A percentile compares a stretch with the other conserved stretches of the same genome.
Evolutionary conservation across 2,329 filamentous ascomycete genomes (phyloP).

Genomic region (Hirsutella rhossiliensis): DNA sequence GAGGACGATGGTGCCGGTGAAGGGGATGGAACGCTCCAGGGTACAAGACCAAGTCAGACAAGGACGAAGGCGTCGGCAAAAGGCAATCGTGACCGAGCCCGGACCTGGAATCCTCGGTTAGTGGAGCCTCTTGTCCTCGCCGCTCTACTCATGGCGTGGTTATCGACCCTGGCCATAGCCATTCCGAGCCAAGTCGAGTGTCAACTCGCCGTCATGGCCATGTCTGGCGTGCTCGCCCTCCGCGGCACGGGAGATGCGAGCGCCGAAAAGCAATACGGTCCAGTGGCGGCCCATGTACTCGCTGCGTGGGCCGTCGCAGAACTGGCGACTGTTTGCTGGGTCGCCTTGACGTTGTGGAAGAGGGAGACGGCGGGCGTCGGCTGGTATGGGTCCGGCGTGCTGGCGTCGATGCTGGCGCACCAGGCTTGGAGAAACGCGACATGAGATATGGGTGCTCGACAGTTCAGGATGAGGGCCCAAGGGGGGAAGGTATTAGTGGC

Average conservation of each 20-base stretch:
- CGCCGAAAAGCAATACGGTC: slow-evolving; percentile 4
- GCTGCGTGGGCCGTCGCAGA: slow-evolving; percentile 19
- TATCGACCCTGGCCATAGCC: slow-evolving; percentile 7
- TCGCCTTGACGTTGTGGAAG: slow-evolving; percentile 18
- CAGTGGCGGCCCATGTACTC: slow-evolving; percentile 8
- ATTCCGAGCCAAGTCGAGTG: slow-evolving; percentile 15
- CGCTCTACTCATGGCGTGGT: slow-evolving; percentile 13
- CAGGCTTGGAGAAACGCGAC: slow-evolving; percentile 5
- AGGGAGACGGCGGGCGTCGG: slow-evolving; percentile 8
- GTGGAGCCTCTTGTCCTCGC: slow-evolving; percentile 10
- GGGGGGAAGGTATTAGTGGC: no score
- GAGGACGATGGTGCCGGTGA: not conserved
- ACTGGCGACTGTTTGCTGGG: slow-evolving; percentile 20
- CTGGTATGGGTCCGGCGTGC: slow-evolving; percentile 14
- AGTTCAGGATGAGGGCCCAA: no score
- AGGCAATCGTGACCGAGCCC: not conserved
- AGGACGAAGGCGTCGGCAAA: not conserved
- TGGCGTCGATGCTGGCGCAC: slow-evolving; percentile 20
- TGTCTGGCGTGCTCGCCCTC: slow-evolving; percentile 17
- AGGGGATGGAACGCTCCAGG: not conserved
- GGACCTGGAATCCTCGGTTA: not conserved
- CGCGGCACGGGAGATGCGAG: slow-evolving; percentile 16
- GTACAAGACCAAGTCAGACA: not conserved
- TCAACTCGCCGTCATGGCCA: slow-evolving; percentile 13
- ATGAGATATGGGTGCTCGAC: not conserved